A percentile compares a stretch with the other conserved stretches of the same genome.
These are phyloP conservation scores for Lignosus rhinocerotis DNA, from an alignment of 1,284 basidiomycete species.

Conservation along the genomic window DNA sequence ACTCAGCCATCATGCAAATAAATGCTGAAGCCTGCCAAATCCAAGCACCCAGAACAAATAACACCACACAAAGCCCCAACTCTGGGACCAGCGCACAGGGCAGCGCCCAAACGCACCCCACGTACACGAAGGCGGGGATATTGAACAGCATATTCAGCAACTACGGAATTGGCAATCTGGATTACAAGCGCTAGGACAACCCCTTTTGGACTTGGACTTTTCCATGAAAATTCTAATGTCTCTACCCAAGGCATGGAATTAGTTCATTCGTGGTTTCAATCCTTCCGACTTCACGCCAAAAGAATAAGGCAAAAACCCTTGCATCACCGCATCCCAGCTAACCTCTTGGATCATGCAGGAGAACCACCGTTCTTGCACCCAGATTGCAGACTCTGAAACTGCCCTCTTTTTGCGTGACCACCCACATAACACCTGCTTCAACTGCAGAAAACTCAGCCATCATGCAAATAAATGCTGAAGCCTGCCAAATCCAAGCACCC, in stretches of 20 bases:
- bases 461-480: background rate
- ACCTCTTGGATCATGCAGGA: conserved; percentile 37
- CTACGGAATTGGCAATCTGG: background rate
- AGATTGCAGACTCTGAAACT: conserved; percentile 4
- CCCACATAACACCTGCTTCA: background rate
- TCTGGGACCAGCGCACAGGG: no score
- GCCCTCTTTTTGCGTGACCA: conserved; percentile 2
- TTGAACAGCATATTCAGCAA: conserved; percentile 16
- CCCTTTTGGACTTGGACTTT: conserved; percentile 1
- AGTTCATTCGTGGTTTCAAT: conserved; percentile 32
- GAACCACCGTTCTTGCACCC: conserved; percentile 7
- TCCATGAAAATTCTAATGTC: conserved; percentile 37
- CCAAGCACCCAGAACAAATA: background rate
- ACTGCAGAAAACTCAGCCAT: conserved; percentile 8
- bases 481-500: background rate
- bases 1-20: background rate
- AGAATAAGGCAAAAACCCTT: background rate
- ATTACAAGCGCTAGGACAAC: background rate
- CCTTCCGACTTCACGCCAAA: conserved; percentile 20
- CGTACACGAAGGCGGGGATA: conserved; percentile 15
- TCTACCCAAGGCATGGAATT: conserved; percentile 39
- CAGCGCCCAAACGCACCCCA: no score
- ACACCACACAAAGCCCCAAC: no score
- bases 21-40: background rate
- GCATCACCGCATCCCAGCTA: conserved; percentile 27